Conservation (phyloP, 2,329 filamentous ascomycete species). For the Fusarium musae region DNA sequence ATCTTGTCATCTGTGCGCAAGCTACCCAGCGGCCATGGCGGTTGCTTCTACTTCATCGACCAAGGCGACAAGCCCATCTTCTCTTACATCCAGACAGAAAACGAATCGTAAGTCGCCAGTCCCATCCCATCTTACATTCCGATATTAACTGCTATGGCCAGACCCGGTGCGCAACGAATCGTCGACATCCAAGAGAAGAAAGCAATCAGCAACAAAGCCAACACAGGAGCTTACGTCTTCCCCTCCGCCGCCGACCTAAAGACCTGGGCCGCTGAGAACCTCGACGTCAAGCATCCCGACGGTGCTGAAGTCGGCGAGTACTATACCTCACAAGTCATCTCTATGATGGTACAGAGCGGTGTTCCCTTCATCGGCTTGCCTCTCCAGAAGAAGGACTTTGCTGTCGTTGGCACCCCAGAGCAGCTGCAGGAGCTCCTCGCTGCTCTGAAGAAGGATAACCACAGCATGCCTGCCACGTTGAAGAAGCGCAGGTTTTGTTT, state of each 20-base stretch:
- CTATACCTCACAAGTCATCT: neutral
- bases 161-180: neutral
- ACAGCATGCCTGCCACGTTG: neutral
- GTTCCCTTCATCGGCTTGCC: neutral
- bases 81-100: neutral
- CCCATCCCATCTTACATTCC: accelerated
- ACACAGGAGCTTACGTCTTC: neutral
- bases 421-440: neutral
- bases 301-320: neutral
- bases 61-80: neutral
- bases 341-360: neutral
- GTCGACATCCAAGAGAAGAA: conserved; percentile 1
- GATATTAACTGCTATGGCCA: accelerated
- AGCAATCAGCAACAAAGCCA: neutral
- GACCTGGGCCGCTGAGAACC: neutral
- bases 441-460: neutral
- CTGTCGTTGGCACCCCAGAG: neutral
- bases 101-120: neutral
- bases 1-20: neutral
- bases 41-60: conserved; percentile 1
- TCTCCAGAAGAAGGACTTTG: neutral
- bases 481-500: conserved; percentile 1
- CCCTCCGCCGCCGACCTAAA: neutral
- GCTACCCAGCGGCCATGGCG: neutral
- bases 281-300: neutral